A percentile compares a stretch with the other conserved stretches of the same genome.
phyloP scores from a whole-genome alignment of 257 asterid genomes.

The Solanum piurae region DNA sequence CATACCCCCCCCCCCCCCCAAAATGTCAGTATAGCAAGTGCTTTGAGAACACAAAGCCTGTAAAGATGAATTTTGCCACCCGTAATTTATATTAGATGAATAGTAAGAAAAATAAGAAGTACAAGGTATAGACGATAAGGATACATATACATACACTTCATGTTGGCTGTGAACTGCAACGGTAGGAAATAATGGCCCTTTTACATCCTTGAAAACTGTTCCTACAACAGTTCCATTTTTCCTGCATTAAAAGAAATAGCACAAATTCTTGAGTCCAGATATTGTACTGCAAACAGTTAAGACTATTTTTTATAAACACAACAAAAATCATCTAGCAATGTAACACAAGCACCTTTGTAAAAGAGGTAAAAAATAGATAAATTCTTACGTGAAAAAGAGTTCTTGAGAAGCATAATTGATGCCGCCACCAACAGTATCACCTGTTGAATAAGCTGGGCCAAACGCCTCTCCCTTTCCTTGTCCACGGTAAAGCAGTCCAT shows the following conservation, averaged over 20 bases:
- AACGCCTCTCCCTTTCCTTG: slow-evolving; percentile 82
- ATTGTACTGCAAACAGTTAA: neutral
- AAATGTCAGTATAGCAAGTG: neutral
- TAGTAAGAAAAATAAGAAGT: neutral
- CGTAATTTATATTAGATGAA: neutral
- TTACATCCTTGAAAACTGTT: slow-evolving; percentile 63
- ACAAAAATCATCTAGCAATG: neutral
- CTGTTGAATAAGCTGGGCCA: slow-evolving; percentile 78
- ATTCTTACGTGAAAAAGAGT: slow-evolving; percentile 85
- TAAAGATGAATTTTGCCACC: neutral
- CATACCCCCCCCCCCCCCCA: neutral
- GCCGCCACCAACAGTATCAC: slow-evolving; percentile 93
- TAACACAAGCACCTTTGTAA: neutral
- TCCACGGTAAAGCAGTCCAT: slow-evolving; percentile 85
- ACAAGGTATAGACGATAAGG: neutral
- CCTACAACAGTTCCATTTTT: slow-evolving; percentile 85
- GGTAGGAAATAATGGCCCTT: slow-evolving; percentile 78
- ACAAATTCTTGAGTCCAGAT: slow-evolving; percentile 9
- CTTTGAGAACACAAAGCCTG: neutral
- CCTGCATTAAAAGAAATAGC: slow-evolving; percentile 26
- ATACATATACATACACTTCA: slow-evolving; percentile 68
- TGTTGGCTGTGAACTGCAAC: slow-evolving; percentile 92
- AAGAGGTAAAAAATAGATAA: neutral
- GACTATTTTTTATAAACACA: neutral
- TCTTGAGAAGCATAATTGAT: slow-evolving; percentile 76